Evolutionary conservation across 208 protist genomes (phyloP).

Genomic region (Willaertia magna): DNA sequence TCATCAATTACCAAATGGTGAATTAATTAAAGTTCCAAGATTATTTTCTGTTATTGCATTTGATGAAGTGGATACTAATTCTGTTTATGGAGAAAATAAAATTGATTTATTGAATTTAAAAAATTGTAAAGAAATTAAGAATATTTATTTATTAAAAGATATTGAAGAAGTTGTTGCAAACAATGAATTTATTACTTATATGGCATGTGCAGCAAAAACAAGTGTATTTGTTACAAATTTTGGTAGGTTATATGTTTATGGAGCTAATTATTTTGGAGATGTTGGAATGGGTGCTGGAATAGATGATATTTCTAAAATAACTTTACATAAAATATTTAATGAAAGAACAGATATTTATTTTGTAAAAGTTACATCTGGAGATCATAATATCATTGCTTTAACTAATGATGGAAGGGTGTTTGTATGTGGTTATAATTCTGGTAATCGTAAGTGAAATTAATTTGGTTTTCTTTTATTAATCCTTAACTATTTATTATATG

Average conservation of each 20-base stretch:
- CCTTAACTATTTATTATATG: too few species aligned
- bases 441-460: too few species aligned
- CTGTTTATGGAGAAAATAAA: too few species aligned
- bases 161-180: neutral
- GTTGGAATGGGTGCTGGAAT: neutral
- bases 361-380: neutral
- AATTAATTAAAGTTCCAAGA: too few species aligned
- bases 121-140: too few species aligned
- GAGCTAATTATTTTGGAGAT: neutral
- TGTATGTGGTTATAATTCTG: neutral
- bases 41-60: too few species aligned
- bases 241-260: neutral
- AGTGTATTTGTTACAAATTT: neutral
- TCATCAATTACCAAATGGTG: too few species aligned
- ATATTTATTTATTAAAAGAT: neutral
- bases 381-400: too few species aligned
- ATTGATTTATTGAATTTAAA: too few species aligned
- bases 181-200: neutral
- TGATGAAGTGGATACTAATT: too few species aligned
- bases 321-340: neutral
- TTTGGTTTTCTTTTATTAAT: too few species aligned
- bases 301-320: neutral
- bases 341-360: neutral
- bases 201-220: neutral
- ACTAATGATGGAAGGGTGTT: too few species aligned